These are phyloP conservation scores for Sclerotiophoma versabilis DNA, from an alignment of 2,329 filamentous ascomycete genomes.

Conservation along the genomic window DNA sequence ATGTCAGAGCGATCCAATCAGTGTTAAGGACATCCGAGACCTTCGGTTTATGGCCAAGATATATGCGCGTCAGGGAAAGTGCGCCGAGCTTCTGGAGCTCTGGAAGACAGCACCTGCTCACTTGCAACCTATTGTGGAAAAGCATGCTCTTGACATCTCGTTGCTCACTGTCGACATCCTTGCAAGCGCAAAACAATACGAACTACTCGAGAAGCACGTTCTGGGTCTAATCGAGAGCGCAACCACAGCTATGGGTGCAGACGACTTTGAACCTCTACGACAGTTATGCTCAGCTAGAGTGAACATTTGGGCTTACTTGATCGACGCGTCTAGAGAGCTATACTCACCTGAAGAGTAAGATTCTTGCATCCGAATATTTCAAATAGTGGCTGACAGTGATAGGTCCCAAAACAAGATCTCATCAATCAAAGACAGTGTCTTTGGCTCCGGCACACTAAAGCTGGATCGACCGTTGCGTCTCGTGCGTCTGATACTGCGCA, in stretches of 20 bases:
- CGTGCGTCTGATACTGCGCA: constrained; percentile 24
- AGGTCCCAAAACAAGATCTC: constrained; percentile 17
- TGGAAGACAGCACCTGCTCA: constrained; percentile 30
- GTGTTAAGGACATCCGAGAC: constrained; percentile 41
- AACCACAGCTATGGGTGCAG: neutral
- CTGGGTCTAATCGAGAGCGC: constrained; percentile 22
- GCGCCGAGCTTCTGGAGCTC: constrained; percentile 33
- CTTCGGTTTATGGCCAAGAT: constrained; percentile 46
- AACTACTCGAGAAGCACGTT: constrained; percentile 27
- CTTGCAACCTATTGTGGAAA: constrained; percentile 28
- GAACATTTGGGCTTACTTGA: constrained; percentile 28
- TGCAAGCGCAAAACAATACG: constrained; percentile 23
- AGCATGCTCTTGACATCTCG: constrained; percentile 33
- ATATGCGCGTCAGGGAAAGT: constrained; percentile 34
- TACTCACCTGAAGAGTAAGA: constrained; percentile 21
- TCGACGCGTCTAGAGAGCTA: constrained; percentile 22
- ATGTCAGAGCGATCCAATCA: constrained; percentile 34
- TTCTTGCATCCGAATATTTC: neutral
- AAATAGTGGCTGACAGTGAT: neutral
- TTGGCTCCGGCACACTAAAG: constrained; percentile 14
- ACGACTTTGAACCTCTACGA: constrained; percentile 12
- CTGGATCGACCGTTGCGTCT: constrained; percentile 26
- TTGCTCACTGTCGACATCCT: constrained; percentile 25
- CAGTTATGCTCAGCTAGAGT: constrained; percentile 28
- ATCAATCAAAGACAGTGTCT: constrained; percentile 19